Conservation (phyloP, 129 eudicot genomes). For the Centella asiatica region DNA sequence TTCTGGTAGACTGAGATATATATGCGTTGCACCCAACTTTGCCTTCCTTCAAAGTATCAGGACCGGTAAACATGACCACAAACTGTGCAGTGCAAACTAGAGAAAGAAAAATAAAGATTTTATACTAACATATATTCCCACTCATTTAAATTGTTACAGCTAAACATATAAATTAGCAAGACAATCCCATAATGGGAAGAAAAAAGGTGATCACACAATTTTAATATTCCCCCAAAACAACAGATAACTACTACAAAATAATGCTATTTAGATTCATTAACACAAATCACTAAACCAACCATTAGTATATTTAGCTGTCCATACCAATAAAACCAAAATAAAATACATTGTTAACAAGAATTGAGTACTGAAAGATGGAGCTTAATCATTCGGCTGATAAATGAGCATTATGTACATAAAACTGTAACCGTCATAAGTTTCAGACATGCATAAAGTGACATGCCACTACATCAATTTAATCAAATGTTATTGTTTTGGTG, state of each 20-base stretch:
- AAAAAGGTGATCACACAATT: background rate
- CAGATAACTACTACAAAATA: background rate
- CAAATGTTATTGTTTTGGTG: too few relatives aligned
- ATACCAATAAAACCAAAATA: too few relatives aligned
- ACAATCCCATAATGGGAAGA: background rate
- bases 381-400: too few relatives aligned
- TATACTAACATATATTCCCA: background rate
- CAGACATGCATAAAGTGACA: too few relatives aligned
- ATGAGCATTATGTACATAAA: too few relatives aligned
- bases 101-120: slow-evolving; percentile 12
- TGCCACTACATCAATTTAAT: too few relatives aligned
- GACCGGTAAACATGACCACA: slow-evolving; percentile 65
- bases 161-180: background rate
- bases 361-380: too few relatives aligned
- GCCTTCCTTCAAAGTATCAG: slow-evolving; percentile 29
- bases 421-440: too few relatives aligned
- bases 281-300: too few relatives aligned
- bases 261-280: too few relatives aligned
- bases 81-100: slow-evolving; percentile 75
- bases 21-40: slow-evolving; percentile 54
- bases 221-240: background rate
- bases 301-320: too few relatives aligned
- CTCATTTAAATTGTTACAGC: background rate
- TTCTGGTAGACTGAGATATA: slow-evolving; percentile 88
- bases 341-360: too few relatives aligned